Evolutionary conservation across 768 basidiomycete species (phyloP).

Genomic region (Lactifluus echinatus): DNA sequence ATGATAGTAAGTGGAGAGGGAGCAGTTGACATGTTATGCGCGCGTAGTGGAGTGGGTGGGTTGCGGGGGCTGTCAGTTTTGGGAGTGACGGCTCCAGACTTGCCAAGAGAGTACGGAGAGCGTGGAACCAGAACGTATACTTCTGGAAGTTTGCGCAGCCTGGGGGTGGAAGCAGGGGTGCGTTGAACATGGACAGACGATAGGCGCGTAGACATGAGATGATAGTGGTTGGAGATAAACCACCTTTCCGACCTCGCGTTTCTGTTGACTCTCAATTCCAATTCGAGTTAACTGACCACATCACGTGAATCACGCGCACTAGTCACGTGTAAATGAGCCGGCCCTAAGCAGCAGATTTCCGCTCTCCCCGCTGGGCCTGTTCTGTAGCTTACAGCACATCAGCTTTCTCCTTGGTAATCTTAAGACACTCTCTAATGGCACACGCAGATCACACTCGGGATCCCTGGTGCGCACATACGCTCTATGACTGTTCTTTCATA

Average conservation of each 20-base stretch:
- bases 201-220: constrained; percentile 8
- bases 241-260: constrained; percentile 8
- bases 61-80: constrained; percentile 14
- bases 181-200: not conserved
- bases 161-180: constrained; percentile 22
- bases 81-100: constrained; percentile 17
- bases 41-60: constrained; percentile 21
- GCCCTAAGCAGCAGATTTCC: constrained; percentile 11
- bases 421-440: constrained; percentile 44
- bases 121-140: constrained; percentile 55
- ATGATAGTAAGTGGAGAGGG: constrained; percentile 4
- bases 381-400: too few relatives aligned
- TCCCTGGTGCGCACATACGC: constrained; percentile 57
- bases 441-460: constrained; percentile 91
- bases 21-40: constrained; percentile 18
- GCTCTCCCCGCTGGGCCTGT: too few relatives aligned
- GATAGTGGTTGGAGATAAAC: constrained; percentile 9
- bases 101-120: constrained; percentile 32
- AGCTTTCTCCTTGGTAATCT: constrained; percentile 10
- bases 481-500: not conserved
- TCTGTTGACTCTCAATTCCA: constrained; percentile 2
- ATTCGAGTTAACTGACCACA: not conserved
- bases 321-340: constrained; percentile 1
- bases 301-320: constrained; percentile 9
- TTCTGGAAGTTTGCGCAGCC: constrained; percentile 31